These are phyloP conservation scores for Tardiomyces digboiensis DNA, from an alignment of 1,139 yeast genomes.

Conservation along the genomic window DNA sequence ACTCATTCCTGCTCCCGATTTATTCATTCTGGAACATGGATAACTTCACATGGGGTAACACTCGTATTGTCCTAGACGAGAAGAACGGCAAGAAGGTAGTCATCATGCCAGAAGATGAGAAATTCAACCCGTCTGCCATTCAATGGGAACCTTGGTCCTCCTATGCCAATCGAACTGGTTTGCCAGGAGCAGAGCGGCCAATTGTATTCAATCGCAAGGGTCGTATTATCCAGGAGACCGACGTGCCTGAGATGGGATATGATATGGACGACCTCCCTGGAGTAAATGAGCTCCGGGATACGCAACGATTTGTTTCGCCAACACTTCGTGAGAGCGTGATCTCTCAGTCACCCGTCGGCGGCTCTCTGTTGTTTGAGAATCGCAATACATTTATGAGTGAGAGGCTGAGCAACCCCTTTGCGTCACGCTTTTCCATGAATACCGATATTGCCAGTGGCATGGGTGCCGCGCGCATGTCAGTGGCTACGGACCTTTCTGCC, in stretches of 20 bases:
- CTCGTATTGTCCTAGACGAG: slow-evolving; percentile 33
- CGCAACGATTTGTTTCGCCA: not conserved
- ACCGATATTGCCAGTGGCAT: not conserved
- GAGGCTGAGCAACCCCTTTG: not conserved
- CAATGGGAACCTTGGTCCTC: slow-evolving; percentile 29
- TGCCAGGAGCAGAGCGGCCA: slow-evolving; percentile 28
- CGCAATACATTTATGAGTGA: not conserved
- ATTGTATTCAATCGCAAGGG: slow-evolving; percentile 24
- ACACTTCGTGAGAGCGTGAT: not conserved
- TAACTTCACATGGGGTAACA: slow-evolving; percentile 33
- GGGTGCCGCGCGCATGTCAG: not conserved
- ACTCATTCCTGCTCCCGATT: slow-evolving; percentile 27
- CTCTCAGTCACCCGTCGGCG: not conserved
- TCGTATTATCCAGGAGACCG: slow-evolving; percentile 19
- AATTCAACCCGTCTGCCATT: slow-evolving; percentile 22
- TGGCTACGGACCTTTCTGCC: not conserved
- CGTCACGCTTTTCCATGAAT: not conserved
- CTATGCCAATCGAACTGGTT: slow-evolving; percentile 26
- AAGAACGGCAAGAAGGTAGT: slow-evolving; percentile 29
- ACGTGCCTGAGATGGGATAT: slow-evolving; percentile 7
- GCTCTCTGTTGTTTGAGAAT: not conserved
- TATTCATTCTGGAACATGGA: slow-evolving; percentile 33
- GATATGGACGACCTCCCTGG: not conserved
- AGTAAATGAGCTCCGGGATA: not conserved
- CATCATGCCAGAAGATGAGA: slow-evolving; percentile 21